Conservation (phyloP, 73 alveolate genomes). For the Paramecium sexaurelia region DNA sequence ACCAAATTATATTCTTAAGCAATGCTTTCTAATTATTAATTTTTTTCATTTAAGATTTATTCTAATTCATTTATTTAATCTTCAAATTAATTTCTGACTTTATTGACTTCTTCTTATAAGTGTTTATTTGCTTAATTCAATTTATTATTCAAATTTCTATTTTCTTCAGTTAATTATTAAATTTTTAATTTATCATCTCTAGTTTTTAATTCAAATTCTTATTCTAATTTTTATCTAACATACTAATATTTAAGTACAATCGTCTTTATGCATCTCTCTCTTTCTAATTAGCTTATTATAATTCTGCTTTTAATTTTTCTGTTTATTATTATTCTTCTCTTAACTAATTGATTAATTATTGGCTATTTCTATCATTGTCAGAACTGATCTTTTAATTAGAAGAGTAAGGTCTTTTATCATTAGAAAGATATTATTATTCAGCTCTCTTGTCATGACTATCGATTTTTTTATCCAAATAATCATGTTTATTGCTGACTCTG, state of each 20-base stretch:
- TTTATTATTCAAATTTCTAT: background rate
- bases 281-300: background rate
- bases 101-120: background rate
- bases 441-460: slow-evolving; percentile 13
- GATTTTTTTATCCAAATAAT: slow-evolving; percentile 24
- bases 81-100: background rate
- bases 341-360: background rate
- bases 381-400: background rate
- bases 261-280: background rate
- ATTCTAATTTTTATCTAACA: slow-evolving; percentile 6
- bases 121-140: slow-evolving; percentile 3
- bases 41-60: background rate
- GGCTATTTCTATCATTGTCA: background rate
- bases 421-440: background rate
- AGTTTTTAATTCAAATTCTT: background rate
- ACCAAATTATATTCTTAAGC: slow-evolving; percentile 38
- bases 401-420: slow-evolving; percentile 40
- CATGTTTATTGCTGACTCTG: slow-evolving; percentile 1
- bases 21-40: slow-evolving; percentile 5
- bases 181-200: slow-evolving; percentile 16
- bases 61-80: slow-evolving; percentile 6
- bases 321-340: background rate
- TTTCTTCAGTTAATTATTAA: slow-evolving; percentile 16
- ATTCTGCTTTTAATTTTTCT: slow-evolving; percentile 35
- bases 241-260: background rate